Conservation (phyloP, 208 protist genomes). For the Strigomonas culicis region DNA sequence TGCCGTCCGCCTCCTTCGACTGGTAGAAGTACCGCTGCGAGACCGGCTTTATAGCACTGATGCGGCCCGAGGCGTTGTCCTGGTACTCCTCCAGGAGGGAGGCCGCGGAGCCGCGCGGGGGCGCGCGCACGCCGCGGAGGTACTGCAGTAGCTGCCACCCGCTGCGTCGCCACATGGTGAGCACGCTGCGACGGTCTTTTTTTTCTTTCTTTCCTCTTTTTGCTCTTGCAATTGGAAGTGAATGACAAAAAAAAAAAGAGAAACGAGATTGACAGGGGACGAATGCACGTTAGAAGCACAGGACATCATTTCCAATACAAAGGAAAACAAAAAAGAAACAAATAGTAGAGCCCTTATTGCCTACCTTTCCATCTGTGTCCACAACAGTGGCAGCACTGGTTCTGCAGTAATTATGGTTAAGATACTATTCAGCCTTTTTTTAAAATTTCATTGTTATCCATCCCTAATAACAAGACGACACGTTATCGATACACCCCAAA, state of each 20-base stretch:
- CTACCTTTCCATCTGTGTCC: too few species aligned
- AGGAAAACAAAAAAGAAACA: too few species aligned
- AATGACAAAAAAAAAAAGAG: slow-evolving; percentile 10
- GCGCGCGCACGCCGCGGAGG: slow-evolving; percentile 37
- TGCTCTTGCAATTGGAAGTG: slow-evolving; percentile 3
- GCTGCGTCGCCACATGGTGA: background rate
- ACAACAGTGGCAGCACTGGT: too few species aligned
- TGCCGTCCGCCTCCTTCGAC: background rate
- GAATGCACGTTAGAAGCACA: background rate
- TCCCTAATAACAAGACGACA: background rate
- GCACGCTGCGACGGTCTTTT: slow-evolving; percentile 7
- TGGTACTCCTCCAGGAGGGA: slow-evolving; percentile 56
- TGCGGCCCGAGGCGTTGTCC: slow-evolving; percentile 27
- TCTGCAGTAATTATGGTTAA: too few species aligned
- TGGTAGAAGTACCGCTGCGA: slow-evolving; percentile 83
- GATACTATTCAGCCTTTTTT: too few species aligned
- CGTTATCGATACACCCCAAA: background rate
- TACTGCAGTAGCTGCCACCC: slow-evolving; percentile 39
- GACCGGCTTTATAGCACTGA: slow-evolving; percentile 53
- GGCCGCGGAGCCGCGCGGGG: slow-evolving; percentile 35
- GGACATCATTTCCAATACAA: too few species aligned
- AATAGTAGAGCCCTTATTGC: too few species aligned
- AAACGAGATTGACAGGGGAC: slow-evolving; percentile 14
- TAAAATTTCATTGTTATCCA: background rate
- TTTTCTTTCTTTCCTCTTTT: slow-evolving; percentile 9